Evolutionary conservation across 1,139 yeast species (phyloP).

Genomic region (Arxiozyma slooffiae): DNA sequence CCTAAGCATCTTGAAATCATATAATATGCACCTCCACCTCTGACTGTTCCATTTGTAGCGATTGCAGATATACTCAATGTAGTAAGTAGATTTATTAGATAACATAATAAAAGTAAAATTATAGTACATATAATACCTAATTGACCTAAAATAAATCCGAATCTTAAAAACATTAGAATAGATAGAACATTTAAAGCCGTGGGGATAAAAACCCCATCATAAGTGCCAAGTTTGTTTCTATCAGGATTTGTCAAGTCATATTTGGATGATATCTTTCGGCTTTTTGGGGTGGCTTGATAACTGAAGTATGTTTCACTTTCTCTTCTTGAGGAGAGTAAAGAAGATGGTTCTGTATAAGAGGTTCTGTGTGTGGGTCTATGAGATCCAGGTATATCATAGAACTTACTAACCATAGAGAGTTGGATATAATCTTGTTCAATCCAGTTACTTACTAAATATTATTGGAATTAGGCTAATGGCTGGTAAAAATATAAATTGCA

Average conservation of each 20-base stretch:
- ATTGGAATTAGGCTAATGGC: not conserved
- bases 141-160: slow-evolving; percentile 72
- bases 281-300: slow-evolving; percentile 23
- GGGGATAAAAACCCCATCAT: slow-evolving; percentile 71
- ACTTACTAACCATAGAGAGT: slow-evolving; percentile 17
- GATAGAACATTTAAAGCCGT: slow-evolving; percentile 69
- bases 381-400: slow-evolving; percentile 30
- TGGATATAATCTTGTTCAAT: not conserved
- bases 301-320: slow-evolving; percentile 21
- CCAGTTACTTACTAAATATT: no score
- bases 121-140: slow-evolving; percentile 63
- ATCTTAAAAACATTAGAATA: slow-evolving; percentile 68
- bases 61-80: slow-evolving; percentile 69
- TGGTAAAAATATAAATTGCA: not conserved
- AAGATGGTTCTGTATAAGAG: slow-evolving; percentile 17
- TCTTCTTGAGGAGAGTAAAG: slow-evolving; percentile 17
- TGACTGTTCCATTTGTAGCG: slow-evolving; percentile 72
- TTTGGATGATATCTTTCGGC: slow-evolving; percentile 24
- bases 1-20: slow-evolving; percentile 75
- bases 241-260: slow-evolving; percentile 30
- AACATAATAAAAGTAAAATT: slow-evolving; percentile 48
- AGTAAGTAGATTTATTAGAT: slow-evolving; percentile 55
- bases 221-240: slow-evolving; percentile 51
- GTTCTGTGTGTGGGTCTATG: slow-evolving; percentile 20
- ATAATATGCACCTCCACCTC: slow-evolving; percentile 79